A percentile compares a stretch with the other conserved stretches of the same genome.
Evolutionary conservation across 805 yeast genomes (phyloP).

Genomic region (Ogataea ganodermae): DNA sequence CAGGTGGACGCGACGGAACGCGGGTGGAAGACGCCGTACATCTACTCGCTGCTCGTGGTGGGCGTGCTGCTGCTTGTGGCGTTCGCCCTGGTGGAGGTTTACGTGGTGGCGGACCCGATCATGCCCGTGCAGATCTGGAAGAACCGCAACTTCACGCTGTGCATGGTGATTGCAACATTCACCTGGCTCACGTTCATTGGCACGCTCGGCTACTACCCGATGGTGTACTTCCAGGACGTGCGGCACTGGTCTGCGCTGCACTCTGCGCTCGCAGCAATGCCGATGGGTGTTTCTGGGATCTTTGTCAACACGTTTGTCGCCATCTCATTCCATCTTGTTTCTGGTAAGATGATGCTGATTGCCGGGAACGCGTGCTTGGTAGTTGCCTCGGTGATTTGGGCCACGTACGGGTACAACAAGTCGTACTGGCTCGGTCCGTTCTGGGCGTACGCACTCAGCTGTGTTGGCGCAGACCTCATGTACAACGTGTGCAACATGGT

Average conservation of each 20-base stretch:
- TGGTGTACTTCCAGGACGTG: constrained; percentile 42
- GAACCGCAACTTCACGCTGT: constrained; percentile 36
- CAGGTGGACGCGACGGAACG: constrained; percentile 40
- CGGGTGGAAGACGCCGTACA: constrained; percentile 46
- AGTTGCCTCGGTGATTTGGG: constrained; percentile 39
- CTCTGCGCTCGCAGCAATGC: constrained; percentile 40
- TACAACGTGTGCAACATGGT: constrained; percentile 44
- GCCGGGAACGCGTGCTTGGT: constrained; percentile 33
- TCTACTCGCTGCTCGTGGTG: constrained; percentile 39
- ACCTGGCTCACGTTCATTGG: constrained; percentile 43
- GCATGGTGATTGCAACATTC: constrained; percentile 36
- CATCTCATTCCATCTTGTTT: constrained; percentile 38
- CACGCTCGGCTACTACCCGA: constrained; percentile 35
- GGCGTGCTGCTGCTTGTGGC: constrained; percentile 34
- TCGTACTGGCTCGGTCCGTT: constrained; percentile 46
- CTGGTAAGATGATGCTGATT: constrained; percentile 38
- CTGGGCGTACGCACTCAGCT: constrained; percentile 36
- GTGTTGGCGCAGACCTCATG: constrained; percentile 44
- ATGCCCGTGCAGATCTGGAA: constrained; percentile 45
- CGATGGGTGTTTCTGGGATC: constrained; percentile 41
- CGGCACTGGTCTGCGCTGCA: constrained; percentile 36
- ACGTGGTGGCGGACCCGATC: constrained; percentile 38
- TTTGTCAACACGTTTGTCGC: constrained; percentile 43
- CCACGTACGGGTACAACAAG: constrained; percentile 32
- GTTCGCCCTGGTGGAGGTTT: constrained; percentile 38